Evolutionary conservation across 2,329 filamentous ascomycete species (phyloP).

Genomic region (Cryoendolithus antarcticus): DNA sequence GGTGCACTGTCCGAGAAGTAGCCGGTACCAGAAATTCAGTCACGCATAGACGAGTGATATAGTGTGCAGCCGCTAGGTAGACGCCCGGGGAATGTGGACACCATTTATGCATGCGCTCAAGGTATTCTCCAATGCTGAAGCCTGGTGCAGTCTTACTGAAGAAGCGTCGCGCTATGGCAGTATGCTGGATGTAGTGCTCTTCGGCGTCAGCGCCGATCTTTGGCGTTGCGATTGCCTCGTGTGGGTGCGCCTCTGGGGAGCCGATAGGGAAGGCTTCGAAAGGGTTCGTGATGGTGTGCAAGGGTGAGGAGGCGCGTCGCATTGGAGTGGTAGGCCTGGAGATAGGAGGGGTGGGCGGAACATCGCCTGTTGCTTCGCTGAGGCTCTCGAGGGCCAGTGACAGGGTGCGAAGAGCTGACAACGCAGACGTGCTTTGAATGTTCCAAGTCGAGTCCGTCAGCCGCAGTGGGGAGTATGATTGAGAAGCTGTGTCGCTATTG

Average conservation of each 20-base stretch:
- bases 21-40: slow-evolving; percentile 63
- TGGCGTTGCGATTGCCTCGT: slow-evolving; percentile 31
- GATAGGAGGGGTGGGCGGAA: slow-evolving; percentile 67
- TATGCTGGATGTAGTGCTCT: slow-evolving; percentile 64
- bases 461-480: slow-evolving; percentile 16
- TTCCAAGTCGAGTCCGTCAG: slow-evolving; percentile 40
- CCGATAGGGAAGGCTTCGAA: slow-evolving; percentile 9
- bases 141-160: slow-evolving; percentile 79
- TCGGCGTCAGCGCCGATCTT: slow-evolving; percentile 53
- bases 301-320: slow-evolving; percentile 20
- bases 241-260: slow-evolving; percentile 37
- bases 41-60: slow-evolving; percentile 72
- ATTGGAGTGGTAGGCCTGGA: slow-evolving; percentile 47
- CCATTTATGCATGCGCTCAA: slow-evolving; percentile 74
- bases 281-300: not conserved
- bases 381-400: slow-evolving; percentile 47
- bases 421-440: slow-evolving; percentile 59
- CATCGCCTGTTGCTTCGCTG: slow-evolving; percentile 61
- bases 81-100: slow-evolving; percentile 91
- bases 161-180: slow-evolving; percentile 81
- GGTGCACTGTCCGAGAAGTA: slow-evolving; percentile 73
- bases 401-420: slow-evolving; percentile 69
- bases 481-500: slow-evolving; percentile 7
- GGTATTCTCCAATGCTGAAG: slow-evolving; percentile 72
- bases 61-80: slow-evolving; percentile 77